These are phyloP conservation scores for Fraxinus baroniana DNA, from an alignment of 305 asterid species.

Conservation along the genomic window DNA sequence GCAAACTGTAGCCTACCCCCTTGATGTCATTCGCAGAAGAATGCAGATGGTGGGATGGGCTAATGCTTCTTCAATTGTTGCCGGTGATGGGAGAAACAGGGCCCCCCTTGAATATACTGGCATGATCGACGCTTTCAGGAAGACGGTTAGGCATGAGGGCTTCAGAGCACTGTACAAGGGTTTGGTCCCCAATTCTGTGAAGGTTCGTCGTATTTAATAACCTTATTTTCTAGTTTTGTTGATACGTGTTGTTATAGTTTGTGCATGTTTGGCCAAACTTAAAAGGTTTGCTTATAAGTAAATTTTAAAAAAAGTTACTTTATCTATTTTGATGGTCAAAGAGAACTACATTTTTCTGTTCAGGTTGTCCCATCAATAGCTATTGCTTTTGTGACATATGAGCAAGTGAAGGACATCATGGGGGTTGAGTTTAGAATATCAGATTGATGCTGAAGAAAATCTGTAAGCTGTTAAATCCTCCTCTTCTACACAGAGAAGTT, in stretches of 20 bases:
- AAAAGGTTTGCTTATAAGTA: background rate
- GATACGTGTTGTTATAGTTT: background rate
- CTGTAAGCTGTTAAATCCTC: slow-evolving; percentile 31
- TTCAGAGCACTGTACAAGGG: slow-evolving; percentile 86
- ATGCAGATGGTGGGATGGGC: slow-evolving; percentile 99
- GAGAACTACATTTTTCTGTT: slow-evolving; percentile 7
- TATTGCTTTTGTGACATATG: slow-evolving; percentile 85
- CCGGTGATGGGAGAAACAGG: slow-evolving; percentile 74
- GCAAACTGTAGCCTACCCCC: slow-evolving; percentile 94
- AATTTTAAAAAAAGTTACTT: background rate
- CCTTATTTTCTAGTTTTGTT: background rate
- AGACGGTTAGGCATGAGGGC: slow-evolving; percentile 84
- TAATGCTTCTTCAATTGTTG: slow-evolving; percentile 70
- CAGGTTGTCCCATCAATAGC: slow-evolving; percentile 96
- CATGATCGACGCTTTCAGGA: slow-evolving; percentile 89
- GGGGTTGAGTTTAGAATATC: slow-evolving; percentile 83
- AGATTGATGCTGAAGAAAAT: slow-evolving; percentile 47
- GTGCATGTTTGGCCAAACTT: background rate
- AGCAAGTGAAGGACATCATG: slow-evolving; percentile 79
- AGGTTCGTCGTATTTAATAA: slow-evolving; percentile 49
- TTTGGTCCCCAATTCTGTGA: slow-evolving; percentile 87
- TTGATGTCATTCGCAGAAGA: slow-evolving; percentile 89
- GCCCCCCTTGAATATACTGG: slow-evolving; percentile 71
- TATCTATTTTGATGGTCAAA: background rate
- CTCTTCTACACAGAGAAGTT: slow-evolving; percentile 21